Evolutionary conservation across 495 filamentous ascomycete genomes (phyloP).

Genomic region (Tuber calosporum): DNA sequence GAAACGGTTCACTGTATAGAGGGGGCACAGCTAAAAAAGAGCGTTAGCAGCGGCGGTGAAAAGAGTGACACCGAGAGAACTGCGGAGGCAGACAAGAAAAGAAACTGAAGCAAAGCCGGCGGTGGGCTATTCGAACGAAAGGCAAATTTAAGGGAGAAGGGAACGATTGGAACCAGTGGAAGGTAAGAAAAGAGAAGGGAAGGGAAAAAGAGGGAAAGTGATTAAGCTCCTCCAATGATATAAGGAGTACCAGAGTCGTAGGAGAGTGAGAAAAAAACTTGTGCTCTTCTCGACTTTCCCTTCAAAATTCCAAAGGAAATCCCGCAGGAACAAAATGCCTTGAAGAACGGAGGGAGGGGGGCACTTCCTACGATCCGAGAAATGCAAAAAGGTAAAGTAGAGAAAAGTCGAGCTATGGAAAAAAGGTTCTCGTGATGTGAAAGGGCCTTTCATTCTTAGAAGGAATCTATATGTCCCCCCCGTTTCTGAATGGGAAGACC

Average conservation of each 20-base stretch:
- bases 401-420: conserved; percentile 13
- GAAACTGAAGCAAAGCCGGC: conserved; percentile 16
- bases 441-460: background rate
- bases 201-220: conserved; percentile 22
- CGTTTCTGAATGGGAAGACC: background rate
- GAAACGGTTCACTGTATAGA: conserved; percentile 10
- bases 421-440: conserved; percentile 6
- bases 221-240: conserved; percentile 27
- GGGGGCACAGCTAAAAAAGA: conserved; percentile 30
- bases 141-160: conserved; percentile 12
- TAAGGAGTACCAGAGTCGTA: conserved; percentile 19
- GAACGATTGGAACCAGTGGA: conserved; percentile 8
- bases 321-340: conserved; percentile 24
- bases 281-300: conserved; percentile 13
- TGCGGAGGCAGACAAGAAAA: conserved; percentile 18
- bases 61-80: conserved; percentile 34
- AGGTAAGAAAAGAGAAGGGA: conserved; percentile 22
- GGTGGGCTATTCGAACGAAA: background rate
- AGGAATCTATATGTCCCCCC: background rate
- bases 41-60: conserved; percentile 34
- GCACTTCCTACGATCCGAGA: conserved; percentile 26
- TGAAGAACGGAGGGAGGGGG: conserved; percentile 32
- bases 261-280: conserved; percentile 13
- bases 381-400: conserved; percentile 13
- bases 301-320: conserved; percentile 26